Conservation (phyloP, 1,284 basidiomycete species). For the Kalmanozyma brasiliensis region DNA sequence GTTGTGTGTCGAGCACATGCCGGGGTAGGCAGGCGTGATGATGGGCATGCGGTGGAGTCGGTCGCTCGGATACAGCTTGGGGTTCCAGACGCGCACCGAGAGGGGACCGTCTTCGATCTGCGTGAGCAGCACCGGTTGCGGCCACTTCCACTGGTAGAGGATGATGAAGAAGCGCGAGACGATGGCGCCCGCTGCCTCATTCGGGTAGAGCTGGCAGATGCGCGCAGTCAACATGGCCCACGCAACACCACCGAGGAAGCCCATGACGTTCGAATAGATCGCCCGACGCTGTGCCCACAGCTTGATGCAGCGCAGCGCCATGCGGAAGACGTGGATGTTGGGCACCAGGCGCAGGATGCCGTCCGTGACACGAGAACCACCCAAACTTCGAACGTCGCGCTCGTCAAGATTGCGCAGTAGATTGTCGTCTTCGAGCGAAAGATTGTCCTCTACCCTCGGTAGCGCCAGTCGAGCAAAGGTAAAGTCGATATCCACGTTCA, state of each 20-base stretch:
- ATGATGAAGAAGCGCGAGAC: constrained; percentile 97
- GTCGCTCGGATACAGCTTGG: constrained; percentile 93
- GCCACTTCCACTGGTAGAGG: constrained; percentile 98
- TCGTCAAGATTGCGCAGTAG: constrained; percentile 93
- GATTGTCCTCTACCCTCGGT: constrained; percentile 86
- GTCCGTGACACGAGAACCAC: constrained; percentile 96
- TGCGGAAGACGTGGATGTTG: constrained; percentile 91
- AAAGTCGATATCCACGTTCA: constrained; percentile 92
- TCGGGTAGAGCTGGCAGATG: constrained; percentile 98
- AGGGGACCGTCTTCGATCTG: constrained; percentile 90
- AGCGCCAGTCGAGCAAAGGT: constrained; percentile 87
- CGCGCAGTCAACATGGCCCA: constrained; percentile 98
- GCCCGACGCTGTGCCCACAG: constrained; percentile 96
- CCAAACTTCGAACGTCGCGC: constrained; percentile 90
- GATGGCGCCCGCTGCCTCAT: constrained; percentile 90
- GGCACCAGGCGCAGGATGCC: constrained; percentile 95
- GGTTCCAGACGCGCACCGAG: constrained; percentile 97
- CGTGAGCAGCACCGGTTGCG: constrained; percentile 93
- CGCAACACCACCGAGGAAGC: constrained; percentile 96
- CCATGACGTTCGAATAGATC: constrained; percentile 97
- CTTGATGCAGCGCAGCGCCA: constrained; percentile 93
- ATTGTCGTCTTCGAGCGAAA: constrained; percentile 90
- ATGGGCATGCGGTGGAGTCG: constrained; percentile 98
- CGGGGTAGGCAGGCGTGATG: constrained; percentile 98
- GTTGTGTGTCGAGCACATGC: constrained; percentile 99